These are phyloP conservation scores for Tulasnella sp. DNA, from an alignment of 768 basidiomycete species.

Conservation along the genomic window DNA sequence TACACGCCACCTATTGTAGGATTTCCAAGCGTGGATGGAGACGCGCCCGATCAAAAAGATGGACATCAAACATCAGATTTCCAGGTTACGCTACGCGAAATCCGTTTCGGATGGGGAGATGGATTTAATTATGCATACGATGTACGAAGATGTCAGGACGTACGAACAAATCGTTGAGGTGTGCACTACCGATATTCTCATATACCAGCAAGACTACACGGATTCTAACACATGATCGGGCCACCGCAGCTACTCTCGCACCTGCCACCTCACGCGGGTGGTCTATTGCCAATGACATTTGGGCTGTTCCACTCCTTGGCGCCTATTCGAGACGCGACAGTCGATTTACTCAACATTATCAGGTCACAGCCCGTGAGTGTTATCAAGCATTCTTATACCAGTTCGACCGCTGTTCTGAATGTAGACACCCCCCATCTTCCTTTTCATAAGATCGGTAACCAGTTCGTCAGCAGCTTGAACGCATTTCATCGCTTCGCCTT, in stretches of 20 bases:
- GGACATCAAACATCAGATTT: conserved; percentile 79
- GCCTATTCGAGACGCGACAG: conserved; percentile 60
- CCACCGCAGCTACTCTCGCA: conserved; percentile 61
- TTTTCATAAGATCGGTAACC: conserved; percentile 25
- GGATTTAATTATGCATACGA: conserved; percentile 57
- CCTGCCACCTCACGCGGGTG: conserved; percentile 65
- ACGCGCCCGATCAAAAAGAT: conserved; percentile 61
- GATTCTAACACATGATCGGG: conserved; percentile 4
- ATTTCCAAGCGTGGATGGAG: conserved; percentile 47
- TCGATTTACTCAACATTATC: conserved; percentile 75
- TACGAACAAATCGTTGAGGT: conserved; percentile 92
- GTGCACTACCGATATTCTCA: conserved; percentile 19
- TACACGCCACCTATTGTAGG: conserved; percentile 37
- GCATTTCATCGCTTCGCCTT: conserved; percentile 29
- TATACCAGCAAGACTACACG: conserved; percentile 8
- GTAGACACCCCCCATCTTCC: too few species aligned
- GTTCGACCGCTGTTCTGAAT: neutral
- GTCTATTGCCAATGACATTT: conserved; percentile 76
- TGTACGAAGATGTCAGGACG: conserved; percentile 59
- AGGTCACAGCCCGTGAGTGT: conserved; percentile 60
- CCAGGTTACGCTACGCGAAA: conserved; percentile 64
- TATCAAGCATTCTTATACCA: conserved; percentile 1
- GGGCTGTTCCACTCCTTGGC: conserved; percentile 85
- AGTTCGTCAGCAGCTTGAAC: conserved; percentile 26
- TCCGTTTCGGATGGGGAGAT: conserved; percentile 64